Base-by-base conservation (phyloP, 345 rosid species). In the Eucalyptus paniculata region DNA sequence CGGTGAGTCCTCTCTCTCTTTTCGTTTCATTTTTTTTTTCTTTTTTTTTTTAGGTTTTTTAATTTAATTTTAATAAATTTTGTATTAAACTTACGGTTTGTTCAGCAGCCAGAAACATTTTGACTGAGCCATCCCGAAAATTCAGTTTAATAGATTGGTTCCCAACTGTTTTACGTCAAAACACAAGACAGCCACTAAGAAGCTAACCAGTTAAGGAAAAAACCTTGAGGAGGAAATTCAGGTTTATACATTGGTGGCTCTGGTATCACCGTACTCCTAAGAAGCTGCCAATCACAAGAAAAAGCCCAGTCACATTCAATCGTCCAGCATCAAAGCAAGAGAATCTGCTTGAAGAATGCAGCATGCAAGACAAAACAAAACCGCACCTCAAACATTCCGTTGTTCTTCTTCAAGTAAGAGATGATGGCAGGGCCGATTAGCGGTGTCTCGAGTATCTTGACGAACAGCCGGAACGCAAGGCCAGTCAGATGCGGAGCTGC, bases 211-310 rank as follows among this genome's bases (percentile, higher is more conserved):
- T 17, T 86, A 32, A 81, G 89, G 67, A 85, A 88, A 11, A 80
- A 92, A 97, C 99, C 96, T 93, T 96, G 99, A 85, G 96, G 92
- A 90, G 97, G 97, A 91, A 89, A 96, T 94, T 96, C 98, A 15
- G 99, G 99, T 90, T 92, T 96, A 89, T 93, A 95, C 99, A 97
- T 96, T 50, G 99, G 98, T 58, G 92, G 90, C 92, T 97, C 99
- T 9, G 99, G 98, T 90, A 97, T 93, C 80, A 87, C 95, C 45
- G 96, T 94, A 90, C 94, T 91, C 89, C 92, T 93, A 92, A 97
- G 91, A 89, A 95, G 80, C 99, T 97, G 92, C 65, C 86, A 89
- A 86, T 49, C 69, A 87, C 85, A 90, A 91, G 40, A 60, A 13
- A 53, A 86, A 34, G 23, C 47, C 30, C 72, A 56, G 18, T 18